A percentile compares a stretch with the other conserved stretches of the same genome.
Evolutionary conservation across 257 asterid genomes (phyloP).

Genomic region (Forsythia viridissima): DNA sequence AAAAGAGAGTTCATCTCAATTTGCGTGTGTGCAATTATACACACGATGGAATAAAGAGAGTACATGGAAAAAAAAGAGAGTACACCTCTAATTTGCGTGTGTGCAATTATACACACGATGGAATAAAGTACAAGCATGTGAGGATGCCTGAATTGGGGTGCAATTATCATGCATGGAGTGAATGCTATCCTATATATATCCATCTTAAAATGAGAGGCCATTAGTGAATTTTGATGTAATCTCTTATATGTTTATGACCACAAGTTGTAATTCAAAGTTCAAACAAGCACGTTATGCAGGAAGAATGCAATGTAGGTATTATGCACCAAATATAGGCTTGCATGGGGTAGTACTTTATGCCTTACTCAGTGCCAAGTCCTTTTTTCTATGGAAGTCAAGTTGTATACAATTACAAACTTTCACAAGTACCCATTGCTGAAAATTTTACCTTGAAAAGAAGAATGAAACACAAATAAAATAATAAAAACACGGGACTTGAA

Average conservation of each 20-base stretch:
- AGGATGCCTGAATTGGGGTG: conserved; percentile 26
- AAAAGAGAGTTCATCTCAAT: no score
- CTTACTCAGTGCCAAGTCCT: neutral
- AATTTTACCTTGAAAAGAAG: no score
- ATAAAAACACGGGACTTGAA: no score
- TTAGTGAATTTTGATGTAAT: neutral
- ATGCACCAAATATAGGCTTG: conserved; percentile 6
- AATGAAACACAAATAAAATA: no score
- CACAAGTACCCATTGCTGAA: no score
- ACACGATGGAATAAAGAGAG: no score
- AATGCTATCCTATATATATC: conserved; percentile 27
- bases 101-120: no score
- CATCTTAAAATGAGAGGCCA: neutral
- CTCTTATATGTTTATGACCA: neutral
- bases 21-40: no score
- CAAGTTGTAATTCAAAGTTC: neutral
- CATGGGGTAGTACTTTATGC: neutral
- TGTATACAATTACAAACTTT: neutral
- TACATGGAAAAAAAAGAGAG: no score
- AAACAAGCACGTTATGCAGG: conserved; percentile 1
- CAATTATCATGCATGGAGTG: conserved; percentile 23
- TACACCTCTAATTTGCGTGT: no score
- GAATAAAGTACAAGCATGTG: neutral
- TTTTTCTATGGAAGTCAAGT: neutral
- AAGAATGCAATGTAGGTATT: neutral